phyloP scores from a whole-genome alignment of 805 yeast genomes.

The Pichia deserticola region DNA sequence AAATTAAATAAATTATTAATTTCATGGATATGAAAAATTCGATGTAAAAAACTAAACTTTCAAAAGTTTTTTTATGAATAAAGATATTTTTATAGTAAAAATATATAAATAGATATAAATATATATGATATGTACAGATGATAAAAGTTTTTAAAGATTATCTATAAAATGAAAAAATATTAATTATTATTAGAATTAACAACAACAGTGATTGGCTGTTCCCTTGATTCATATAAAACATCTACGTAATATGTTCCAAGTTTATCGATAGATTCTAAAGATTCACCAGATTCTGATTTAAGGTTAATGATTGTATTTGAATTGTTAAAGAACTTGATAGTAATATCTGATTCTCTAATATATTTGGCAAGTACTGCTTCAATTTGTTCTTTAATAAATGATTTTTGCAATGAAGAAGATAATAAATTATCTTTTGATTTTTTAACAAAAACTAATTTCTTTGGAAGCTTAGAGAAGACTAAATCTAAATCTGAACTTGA shows the following conservation, averaged over 20 bases:
- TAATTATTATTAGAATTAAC: slow-evolving; percentile 14
- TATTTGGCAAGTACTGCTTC: slow-evolving; percentile 7
- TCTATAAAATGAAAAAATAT: no score
- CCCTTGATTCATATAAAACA: slow-evolving; percentile 16
- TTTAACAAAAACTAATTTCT: slow-evolving; percentile 21
- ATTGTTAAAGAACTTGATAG: slow-evolving; percentile 18
- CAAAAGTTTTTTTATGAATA: no score
- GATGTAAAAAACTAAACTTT: no score
- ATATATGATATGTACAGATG: no score
- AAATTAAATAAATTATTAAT: no score
- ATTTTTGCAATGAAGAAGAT: slow-evolving; percentile 10
- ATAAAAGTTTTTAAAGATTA: no score
- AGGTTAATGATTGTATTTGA: slow-evolving; percentile 14
- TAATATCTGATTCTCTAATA: slow-evolving; percentile 10
- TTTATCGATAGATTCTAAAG: slow-evolving; percentile 11
- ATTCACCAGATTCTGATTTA: slow-evolving; percentile 10
- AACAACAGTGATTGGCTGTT: slow-evolving; percentile 13
- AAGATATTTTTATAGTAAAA: no score
- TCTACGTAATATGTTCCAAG: slow-evolving; percentile 20
- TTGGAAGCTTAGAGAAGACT: slow-evolving; percentile 22
- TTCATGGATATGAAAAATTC: no score
- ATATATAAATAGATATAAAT: no score
- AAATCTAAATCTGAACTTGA: slow-evolving; percentile 15
- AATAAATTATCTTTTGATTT: slow-evolving; percentile 16
- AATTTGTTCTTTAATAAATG: slow-evolving; percentile 6